Percentiles rank a stretch among this genome's conserved stretches.
These are phyloP conservation scores for Fragaria ananassa DNA, from an alignment of 306 rosid species.

Conservation along the genomic window DNA sequence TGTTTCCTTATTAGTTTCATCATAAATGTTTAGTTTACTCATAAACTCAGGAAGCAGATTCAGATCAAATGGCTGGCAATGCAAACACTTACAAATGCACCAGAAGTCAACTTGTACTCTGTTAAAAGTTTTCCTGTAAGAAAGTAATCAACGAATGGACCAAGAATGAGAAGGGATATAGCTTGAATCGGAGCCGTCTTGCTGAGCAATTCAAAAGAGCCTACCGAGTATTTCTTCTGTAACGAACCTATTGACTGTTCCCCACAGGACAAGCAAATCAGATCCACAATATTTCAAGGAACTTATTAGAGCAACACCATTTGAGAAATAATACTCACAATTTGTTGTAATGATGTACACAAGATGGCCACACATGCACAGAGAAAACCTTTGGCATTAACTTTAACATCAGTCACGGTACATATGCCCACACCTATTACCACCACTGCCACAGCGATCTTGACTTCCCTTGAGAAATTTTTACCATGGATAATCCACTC, in stretches of 20 bases:
- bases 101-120: slow-evolving; percentile 30
- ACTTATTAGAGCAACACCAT: background rate
- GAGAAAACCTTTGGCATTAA: slow-evolving; percentile 50
- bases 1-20: background rate
- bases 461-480: slow-evolving; percentile 49
- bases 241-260: slow-evolving; percentile 53
- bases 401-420: slow-evolving; percentile 51
- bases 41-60: background rate
- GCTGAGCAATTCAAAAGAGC: slow-evolving; percentile 56
- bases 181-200: slow-evolving; percentile 65
- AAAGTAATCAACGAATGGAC: slow-evolving; percentile 49
- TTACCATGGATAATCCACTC: slow-evolving; percentile 57
- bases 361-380: slow-evolving; percentile 48
- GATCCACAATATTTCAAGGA: background rate
- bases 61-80: background rate
- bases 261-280: background rate
- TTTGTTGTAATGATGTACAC: slow-evolving; percentile 52
- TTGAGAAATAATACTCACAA: slow-evolving; percentile 28
- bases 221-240: slow-evolving; percentile 52
- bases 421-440: slow-evolving; percentile 53
- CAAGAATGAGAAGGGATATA: slow-evolving; percentile 45
- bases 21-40: background rate
- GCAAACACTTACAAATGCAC: slow-evolving; percentile 37
- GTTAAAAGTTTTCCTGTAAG: slow-evolving; percentile 40
- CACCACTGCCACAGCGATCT: slow-evolving; percentile 46